Percentiles rank a stretch among this genome's conserved stretches.
phyloP scores from a whole-genome alignment of 345 rosid species.

The Rhodomyrtus tomentosa region DNA sequence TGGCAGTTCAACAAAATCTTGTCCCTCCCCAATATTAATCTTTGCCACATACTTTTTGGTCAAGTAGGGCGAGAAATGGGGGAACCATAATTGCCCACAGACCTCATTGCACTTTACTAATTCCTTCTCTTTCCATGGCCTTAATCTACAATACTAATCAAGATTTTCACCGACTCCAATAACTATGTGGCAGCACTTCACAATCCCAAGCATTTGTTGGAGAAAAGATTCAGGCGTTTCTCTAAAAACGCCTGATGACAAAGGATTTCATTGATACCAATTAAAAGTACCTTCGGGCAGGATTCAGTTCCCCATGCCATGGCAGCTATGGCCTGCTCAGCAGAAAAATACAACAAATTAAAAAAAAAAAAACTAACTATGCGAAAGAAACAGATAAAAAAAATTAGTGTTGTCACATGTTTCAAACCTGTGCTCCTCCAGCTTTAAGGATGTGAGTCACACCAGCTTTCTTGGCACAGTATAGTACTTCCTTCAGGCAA shows the following conservation, averaged over 20 bases:
- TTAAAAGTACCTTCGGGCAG: constrained; percentile 72
- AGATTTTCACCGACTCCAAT: not conserved
- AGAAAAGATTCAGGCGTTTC: not conserved
- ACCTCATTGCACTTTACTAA: not conserved
- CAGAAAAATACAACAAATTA: not conserved
- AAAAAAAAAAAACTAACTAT: not conserved
- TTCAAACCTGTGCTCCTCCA: constrained; percentile 86
- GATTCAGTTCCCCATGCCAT: constrained; percentile 98
- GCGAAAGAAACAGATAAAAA: not conserved
- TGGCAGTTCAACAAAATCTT: not conserved
- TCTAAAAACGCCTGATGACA: not conserved
- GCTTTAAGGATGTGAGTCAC: constrained; percentile 94
- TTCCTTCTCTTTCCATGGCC: not conserved
- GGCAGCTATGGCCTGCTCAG: constrained; percentile 76
- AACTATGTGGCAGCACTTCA: not conserved
- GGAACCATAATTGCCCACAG: not conserved
- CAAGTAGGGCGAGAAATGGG: not conserved
- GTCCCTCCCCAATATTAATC: not conserved
- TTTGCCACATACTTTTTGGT: not conserved
- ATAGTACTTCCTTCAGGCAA: constrained; percentile 53
- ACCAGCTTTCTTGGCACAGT: constrained; percentile 89
- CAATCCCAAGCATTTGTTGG: not conserved
- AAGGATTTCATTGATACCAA: not conserved
- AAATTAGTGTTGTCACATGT: not conserved
- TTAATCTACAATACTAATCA: not conserved